These are phyloP conservation scores for Cryptococcus sp. DNA, from an alignment of 1,284 basidiomycete species.

Conservation along the genomic window DNA sequence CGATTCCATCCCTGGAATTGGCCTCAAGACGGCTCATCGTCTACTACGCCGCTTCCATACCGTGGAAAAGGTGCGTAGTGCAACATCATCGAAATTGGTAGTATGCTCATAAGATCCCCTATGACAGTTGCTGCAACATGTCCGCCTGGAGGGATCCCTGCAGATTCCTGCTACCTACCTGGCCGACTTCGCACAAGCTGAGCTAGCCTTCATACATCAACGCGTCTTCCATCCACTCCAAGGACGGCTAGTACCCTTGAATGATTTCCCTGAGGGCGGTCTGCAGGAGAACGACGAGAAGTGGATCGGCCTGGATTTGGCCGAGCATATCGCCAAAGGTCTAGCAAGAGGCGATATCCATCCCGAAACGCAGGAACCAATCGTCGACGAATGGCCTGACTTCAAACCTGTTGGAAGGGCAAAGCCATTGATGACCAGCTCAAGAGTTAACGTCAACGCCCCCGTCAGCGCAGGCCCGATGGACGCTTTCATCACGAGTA, in stretches of 20 bases:
- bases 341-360: slow-evolving; percentile 76
- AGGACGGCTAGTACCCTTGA: slow-evolving; percentile 69
- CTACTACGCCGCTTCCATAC: slow-evolving; percentile 82
- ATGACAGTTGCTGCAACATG: slow-evolving; percentile 61
- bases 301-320: slow-evolving; percentile 67
- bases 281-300: slow-evolving; percentile 66
- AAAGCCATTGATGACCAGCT: slow-evolving; percentile 15
- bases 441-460: slow-evolving; percentile 15
- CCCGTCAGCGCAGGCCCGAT: slow-evolving; percentile 34
- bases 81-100: not conserved
- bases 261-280: slow-evolving; percentile 57
- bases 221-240: slow-evolving; percentile 80
- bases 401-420: slow-evolving; percentile 46
- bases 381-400: slow-evolving; percentile 75
- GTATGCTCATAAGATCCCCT: slow-evolving; percentile 7
- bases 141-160: slow-evolving; percentile 84
- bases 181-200: slow-evolving; percentile 69
- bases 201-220: slow-evolving; percentile 92
- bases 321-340: slow-evolving; percentile 53
- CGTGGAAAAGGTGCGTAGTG: slow-evolving; percentile 67
- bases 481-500: slow-evolving; percentile 46
- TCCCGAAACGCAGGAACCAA: slow-evolving; percentile 70
- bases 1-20: slow-evolving; percentile 92
- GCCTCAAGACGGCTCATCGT: slow-evolving; percentile 91
- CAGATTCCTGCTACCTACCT: slow-evolving; percentile 75